Conservation (phyloP, 1,284 basidiomycete species). For the Wolfiporia cocos region DNA sequence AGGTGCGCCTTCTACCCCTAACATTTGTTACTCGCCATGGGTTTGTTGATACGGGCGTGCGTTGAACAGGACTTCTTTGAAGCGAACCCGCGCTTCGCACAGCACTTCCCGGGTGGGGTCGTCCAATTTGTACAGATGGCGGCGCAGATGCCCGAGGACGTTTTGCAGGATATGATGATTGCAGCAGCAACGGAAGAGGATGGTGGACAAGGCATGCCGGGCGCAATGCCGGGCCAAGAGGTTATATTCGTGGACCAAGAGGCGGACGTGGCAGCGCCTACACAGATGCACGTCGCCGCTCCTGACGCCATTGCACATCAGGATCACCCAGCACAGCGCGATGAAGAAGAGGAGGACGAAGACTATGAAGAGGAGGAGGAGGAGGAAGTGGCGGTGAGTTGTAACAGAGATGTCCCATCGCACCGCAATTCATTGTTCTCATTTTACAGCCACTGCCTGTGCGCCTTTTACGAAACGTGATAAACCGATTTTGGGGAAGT, state of each 20-base stretch:
- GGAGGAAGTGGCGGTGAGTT: constrained; percentile 44
- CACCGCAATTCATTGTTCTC: neutral
- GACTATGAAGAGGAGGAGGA: constrained; percentile 27
- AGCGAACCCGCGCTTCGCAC: constrained; percentile 42
- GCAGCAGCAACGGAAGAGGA: constrained; percentile 29
- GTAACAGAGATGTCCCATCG: neutral
- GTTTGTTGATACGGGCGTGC: too few species aligned
- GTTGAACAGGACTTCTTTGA: constrained; percentile 43
- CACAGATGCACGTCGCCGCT: neutral
- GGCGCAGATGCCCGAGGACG: constrained; percentile 52
- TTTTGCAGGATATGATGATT: constrained; percentile 49
- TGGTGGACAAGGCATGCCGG: constrained; percentile 17
- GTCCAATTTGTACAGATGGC: constrained; percentile 56
- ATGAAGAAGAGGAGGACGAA: constrained; percentile 20
- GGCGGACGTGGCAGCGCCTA: constrained; percentile 21
- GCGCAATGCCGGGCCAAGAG: constrained; percentile 24
- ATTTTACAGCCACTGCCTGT: constrained; percentile 48
- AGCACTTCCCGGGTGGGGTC: constrained; percentile 58
- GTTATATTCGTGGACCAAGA: constrained; percentile 18
- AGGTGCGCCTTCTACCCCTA: constrained; percentile 30
- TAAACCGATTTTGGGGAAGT: constrained; percentile 59
- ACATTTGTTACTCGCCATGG: neutral
- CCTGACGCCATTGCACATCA: constrained; percentile 5
- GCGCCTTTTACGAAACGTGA: constrained; percentile 53
- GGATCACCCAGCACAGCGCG: constrained; percentile 9